Conservation (phyloP, 2,329 filamentous ascomycete species). For the Hirsutella minnesotensis region DNA sequence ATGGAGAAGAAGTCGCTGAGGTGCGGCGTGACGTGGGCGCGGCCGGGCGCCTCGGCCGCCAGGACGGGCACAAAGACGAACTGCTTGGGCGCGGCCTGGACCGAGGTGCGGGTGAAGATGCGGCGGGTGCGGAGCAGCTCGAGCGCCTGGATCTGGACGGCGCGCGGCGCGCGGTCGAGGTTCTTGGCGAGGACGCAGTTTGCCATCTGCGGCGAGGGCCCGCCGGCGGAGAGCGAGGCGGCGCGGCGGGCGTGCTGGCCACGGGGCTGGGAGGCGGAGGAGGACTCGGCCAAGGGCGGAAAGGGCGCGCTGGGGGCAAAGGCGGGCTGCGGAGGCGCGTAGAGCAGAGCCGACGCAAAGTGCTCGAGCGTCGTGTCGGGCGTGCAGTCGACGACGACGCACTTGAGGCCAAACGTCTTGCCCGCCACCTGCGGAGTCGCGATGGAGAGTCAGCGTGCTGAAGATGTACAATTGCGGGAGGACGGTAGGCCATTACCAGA, state of each 20-base stretch:
- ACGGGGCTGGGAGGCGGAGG: constrained; percentile 15
- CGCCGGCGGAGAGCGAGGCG: constrained; percentile 16
- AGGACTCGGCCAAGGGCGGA: constrained; percentile 16
- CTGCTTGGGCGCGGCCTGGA: constrained; percentile 61
- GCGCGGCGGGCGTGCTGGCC: constrained; percentile 10
- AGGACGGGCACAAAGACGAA: constrained; percentile 76
- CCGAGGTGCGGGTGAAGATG: constrained; percentile 62
- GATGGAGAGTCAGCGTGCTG: neutral
- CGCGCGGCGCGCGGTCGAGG: constrained; percentile 59
- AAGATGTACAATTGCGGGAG: neutral
- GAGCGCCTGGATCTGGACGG: constrained; percentile 70
- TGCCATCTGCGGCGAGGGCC: constrained; percentile 41
- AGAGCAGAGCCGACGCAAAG: constrained; percentile 62
- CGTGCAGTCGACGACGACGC: constrained; percentile 61
- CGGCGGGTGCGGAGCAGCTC: constrained; percentile 71
- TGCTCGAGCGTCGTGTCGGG: constrained; percentile 66
- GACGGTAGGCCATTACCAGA: constrained; percentile 34
- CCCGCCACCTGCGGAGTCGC: constrained; percentile 44
- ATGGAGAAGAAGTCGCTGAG: constrained; percentile 79
- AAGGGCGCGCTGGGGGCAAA: constrained; percentile 7
- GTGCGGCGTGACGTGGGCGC: constrained; percentile 40
- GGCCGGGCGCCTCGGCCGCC: constrained; percentile 31
- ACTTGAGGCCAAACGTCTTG: constrained; percentile 61
- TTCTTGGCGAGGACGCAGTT: constrained; percentile 76
- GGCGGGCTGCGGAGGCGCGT: constrained; percentile 5